Conservation (phyloP, 441 rosid genomes). For the Adansonia grandidieri region DNA sequence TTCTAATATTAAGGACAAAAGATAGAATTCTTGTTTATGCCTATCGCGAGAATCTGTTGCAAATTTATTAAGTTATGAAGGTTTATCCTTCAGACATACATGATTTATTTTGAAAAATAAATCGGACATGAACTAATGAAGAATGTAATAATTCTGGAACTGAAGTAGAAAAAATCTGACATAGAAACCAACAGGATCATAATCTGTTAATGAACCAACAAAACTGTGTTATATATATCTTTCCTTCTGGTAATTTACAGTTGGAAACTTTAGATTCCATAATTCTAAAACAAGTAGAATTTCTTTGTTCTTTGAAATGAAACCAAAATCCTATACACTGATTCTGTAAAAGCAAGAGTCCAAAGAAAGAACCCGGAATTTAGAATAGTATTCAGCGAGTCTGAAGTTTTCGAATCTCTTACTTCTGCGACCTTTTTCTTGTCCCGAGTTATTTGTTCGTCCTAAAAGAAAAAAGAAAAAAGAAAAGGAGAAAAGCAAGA, state of each 20-base stretch:
- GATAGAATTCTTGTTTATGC: neutral
- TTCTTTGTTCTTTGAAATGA: neutral
- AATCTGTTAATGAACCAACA: neutral
- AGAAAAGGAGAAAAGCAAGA: neutral
- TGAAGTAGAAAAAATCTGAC: neutral
- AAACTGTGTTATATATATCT: neutral
- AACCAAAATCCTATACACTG: slow-evolving; percentile 11
- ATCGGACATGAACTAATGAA: neutral
- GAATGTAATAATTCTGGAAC: neutral
- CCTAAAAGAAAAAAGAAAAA: neutral
- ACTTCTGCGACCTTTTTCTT: too few relatives aligned
- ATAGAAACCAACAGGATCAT: too few relatives aligned
- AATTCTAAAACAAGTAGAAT: neutral
- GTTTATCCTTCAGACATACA: neutral
- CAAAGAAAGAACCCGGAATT: neutral
- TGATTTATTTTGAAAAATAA: neutral
- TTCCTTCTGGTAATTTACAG: slow-evolving; percentile 1
- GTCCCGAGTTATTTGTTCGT: too few relatives aligned
- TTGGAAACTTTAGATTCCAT: neutral
- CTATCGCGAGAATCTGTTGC: neutral
- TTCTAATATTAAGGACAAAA: neutral
- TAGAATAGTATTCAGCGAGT: too few relatives aligned
- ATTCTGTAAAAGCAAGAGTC: neutral
- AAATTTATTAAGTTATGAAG: too few relatives aligned
- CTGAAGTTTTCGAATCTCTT: too few relatives aligned